Evolutionary conservation across 179 eudicot species (phyloP).

Genomic region (Camellia oleifera): DNA sequence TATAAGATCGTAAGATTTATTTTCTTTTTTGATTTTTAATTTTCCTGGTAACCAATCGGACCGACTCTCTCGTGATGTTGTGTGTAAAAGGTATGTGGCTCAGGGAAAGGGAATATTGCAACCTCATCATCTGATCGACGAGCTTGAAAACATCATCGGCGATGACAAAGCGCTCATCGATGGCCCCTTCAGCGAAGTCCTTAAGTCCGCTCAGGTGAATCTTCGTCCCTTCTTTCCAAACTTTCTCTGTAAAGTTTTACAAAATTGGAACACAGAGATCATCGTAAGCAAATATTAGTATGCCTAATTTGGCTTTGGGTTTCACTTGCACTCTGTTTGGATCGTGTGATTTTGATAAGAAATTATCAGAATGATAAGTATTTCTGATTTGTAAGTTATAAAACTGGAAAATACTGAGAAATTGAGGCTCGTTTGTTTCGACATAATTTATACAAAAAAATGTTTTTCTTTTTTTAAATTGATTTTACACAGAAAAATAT

Average conservation of each 20-base stretch:
- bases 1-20: not conserved
- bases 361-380: too few species aligned
- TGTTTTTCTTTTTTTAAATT: too few species aligned
- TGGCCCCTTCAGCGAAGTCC: conserved; percentile 68
- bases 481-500: too few species aligned
- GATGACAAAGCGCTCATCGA: conserved; percentile 57
- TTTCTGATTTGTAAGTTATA: too few species aligned
- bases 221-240: not conserved
- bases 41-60: not conserved
- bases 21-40: not conserved
- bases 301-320: not conserved
- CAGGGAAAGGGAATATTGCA: conserved; percentile 88
- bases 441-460: too few species aligned
- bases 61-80: not conserved
- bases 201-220: conserved; percentile 63
- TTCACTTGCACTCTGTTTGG: not conserved
- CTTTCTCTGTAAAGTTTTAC: not conserved
- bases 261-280: not conserved
- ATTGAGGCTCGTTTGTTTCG: too few species aligned
- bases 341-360: too few species aligned
- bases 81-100: conserved; percentile 59
- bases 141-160: conserved; percentile 54
- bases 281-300: not conserved
- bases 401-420: too few species aligned
- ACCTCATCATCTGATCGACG: conserved; percentile 79